Conservation (phyloP, 2,329 filamentous ascomycete species). For the Aquanectria penicillioides region DNA sequence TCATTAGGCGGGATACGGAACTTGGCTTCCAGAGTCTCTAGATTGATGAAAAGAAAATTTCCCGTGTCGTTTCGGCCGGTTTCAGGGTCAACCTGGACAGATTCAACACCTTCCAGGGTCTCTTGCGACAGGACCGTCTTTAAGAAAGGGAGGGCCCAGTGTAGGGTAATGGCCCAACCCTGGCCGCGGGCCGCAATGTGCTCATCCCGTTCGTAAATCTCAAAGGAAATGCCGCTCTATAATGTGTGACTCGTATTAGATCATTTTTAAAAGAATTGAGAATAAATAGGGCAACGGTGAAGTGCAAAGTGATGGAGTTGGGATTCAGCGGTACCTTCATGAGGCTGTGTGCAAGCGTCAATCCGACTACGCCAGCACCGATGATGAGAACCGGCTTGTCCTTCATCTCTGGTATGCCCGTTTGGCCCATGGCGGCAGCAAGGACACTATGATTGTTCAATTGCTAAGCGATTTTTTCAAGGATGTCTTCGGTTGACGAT, state of each 20-base stretch:
- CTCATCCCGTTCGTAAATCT: slow-evolving; percentile 45
- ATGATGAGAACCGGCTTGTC: slow-evolving; percentile 47
- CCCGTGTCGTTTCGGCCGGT: slow-evolving; percentile 52
- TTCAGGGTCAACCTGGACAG: slow-evolving; percentile 46
- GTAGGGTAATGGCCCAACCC: slow-evolving; percentile 69
- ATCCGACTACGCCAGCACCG: slow-evolving; percentile 50
- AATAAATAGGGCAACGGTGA: neutral
- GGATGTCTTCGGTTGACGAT: too few relatives aligned
- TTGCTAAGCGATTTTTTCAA: too few relatives aligned
- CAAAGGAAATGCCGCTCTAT: slow-evolving; percentile 44
- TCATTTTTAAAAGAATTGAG: too few relatives aligned
- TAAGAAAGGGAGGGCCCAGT: slow-evolving; percentile 61
- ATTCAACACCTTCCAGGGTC: slow-evolving; percentile 37
- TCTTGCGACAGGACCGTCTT: slow-evolving; percentile 35
- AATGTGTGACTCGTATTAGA: neutral
- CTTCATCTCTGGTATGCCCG: neutral
- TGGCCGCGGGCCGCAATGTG: slow-evolving; percentile 46
- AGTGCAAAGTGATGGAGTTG: neutral
- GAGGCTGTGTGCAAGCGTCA: slow-evolving; percentile 50
- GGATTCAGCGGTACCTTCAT: slow-evolving; percentile 40
- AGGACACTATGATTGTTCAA: too few relatives aligned
- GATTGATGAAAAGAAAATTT: slow-evolving; percentile 54
- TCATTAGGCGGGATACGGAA: slow-evolving; percentile 52
- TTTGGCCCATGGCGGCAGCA: too few relatives aligned
- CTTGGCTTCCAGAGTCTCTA: slow-evolving; percentile 48